Base-by-base conservation (phyloP, 2,329 filamentous ascomycete genomes). In the Hypoxylon sp. region DNA sequence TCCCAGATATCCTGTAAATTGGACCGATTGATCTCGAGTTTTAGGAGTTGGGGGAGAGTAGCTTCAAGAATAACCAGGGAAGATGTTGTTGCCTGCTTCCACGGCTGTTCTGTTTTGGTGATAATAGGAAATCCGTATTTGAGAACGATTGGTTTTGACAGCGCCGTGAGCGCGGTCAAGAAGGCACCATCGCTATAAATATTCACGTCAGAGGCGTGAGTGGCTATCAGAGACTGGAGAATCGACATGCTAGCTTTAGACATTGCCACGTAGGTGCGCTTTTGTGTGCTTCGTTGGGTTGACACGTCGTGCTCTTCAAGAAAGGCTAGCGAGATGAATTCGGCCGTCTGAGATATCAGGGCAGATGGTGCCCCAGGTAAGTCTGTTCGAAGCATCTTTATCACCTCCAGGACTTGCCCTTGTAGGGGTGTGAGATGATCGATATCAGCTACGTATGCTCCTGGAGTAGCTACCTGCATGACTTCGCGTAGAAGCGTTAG, bases 211-310 rank as follows among this genome's bases (percentile, higher is more conserved):
- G 79, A 76, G 0, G 87, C 84, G 65, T 92, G 88, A 15, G 81
- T 78, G 3, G 87, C 77, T 3, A 90, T 80, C 2, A 92, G 78
- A 0, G 78, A 79, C 66, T 91, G 83, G 1, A 96, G 77, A 47
- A 93, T 85, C 1, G 84, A 80, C 84, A 97, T 95, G 61, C 90
- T 88, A 19, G 87, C 87, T 76, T 95, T 97, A 1, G 94, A 93
- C 73, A 98, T 86, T 32, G 95, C 94, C 57, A 99, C 88, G 73
- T 93, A 98, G 0, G 93, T 97, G 6, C 92, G 91, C 59, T 87
- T 87, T 52, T 76, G 52, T 32, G 68, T 75, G 68, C 75, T 76
- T 57, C 67, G 78, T 57, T 64, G 76, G 20, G 63, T 72, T 56
- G 59, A 79, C 72, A 59, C 77, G 74, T 70, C 71, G 62, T 65